Percentiles rank a stretch among this genome's conserved stretches.
These are phyloP conservation scores for Anthracocystis walkeri DNA, from an alignment of 1,284 basidiomycete species.

Conservation along the genomic window DNA sequence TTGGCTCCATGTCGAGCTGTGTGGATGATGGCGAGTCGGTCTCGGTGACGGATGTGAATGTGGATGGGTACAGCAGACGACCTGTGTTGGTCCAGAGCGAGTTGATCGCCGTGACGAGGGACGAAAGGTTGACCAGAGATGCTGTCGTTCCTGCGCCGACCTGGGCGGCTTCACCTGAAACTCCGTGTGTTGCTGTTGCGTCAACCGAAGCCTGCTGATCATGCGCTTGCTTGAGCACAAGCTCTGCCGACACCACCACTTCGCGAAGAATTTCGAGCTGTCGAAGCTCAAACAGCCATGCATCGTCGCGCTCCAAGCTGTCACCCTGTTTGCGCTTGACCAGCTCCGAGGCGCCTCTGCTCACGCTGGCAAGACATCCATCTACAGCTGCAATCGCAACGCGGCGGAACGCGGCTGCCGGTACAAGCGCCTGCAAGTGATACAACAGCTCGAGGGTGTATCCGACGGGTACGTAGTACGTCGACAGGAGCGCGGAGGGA, in stretches of 20 bases:
- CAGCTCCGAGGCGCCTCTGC: slow-evolving; percentile 19
- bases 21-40: neutral
- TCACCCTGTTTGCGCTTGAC: slow-evolving; percentile 20
- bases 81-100: slow-evolving; percentile 52
- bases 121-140: slow-evolving; percentile 34
- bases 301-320: slow-evolving; percentile 32
- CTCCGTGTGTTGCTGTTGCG: neutral
- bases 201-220: slow-evolving; percentile 5
- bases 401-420: slow-evolving; percentile 25
- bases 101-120: slow-evolving; percentile 46
- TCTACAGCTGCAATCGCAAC: slow-evolving; percentile 30
- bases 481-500: slow-evolving; percentile 10
- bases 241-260: slow-evolving; percentile 37
- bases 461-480: slow-evolving; percentile 41
- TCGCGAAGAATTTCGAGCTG: slow-evolving; percentile 46
- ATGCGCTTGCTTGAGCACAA: slow-evolving; percentile 32
- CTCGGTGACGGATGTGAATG: slow-evolving; percentile 1
- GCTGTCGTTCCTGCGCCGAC: slow-evolving; percentile 2
- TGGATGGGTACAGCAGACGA: slow-evolving; percentile 35
- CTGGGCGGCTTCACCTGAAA: neutral
- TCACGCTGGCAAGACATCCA: slow-evolving; percentile 23
- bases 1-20: slow-evolving; percentile 30
- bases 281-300: slow-evolving; percentile 38
- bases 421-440: slow-evolving; percentile 35
- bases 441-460: slow-evolving; percentile 38